Evolutionary conservation across 495 filamentous ascomycete genomes (phyloP), one percentile per base, ranked within the genome.

Genomic region (Hamigera avellanea): DNA sequence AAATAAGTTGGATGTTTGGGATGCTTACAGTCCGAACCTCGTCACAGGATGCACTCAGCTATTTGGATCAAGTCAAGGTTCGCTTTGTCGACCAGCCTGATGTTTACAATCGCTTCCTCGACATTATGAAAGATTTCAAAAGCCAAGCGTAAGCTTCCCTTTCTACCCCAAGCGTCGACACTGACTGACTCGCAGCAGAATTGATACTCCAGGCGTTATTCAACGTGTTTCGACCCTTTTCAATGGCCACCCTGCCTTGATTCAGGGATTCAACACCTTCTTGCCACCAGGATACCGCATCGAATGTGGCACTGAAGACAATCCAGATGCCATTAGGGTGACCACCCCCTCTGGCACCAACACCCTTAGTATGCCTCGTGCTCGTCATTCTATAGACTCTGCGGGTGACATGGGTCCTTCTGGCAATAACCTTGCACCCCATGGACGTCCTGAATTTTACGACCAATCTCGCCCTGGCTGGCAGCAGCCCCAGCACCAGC

Each of bases 121-220:
- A 99, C 45, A 99, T 99, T 34, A 99, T 99, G 93, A 99, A 99
- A 57, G 93, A 99, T 43, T 99, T 99, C 64, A 99, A 99, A 64
- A 94, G 87, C 49, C 88, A 94, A 63, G 84, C 87, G 78, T 91
- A 62, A 65, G 83, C 71, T 37, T 42, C 25, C 13, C 8, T 4
- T 32, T 33, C 34, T 26, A 4, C 14, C 19, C 29, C 21, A 14
- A 15, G 26, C n/a, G 14, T 12, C 8, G 9, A 16, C 18, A 14
- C n/a, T 29, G 13, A 33, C 48, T 59, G 35, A 53, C 43, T 36
- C 14, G 13, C 14, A 21, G 23, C 54, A 91, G 84, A 6, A 99
- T 99, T 52, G 88, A 99, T 54, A 99, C 93, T 0, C 93, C 93
- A 2, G 93, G 93, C 9, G 93, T 99, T 6, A 99, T 99, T 46